Evolutionary conservation across 257 asterid species (phyloP).

Genomic region (Thymus quinquecostatus): DNA sequence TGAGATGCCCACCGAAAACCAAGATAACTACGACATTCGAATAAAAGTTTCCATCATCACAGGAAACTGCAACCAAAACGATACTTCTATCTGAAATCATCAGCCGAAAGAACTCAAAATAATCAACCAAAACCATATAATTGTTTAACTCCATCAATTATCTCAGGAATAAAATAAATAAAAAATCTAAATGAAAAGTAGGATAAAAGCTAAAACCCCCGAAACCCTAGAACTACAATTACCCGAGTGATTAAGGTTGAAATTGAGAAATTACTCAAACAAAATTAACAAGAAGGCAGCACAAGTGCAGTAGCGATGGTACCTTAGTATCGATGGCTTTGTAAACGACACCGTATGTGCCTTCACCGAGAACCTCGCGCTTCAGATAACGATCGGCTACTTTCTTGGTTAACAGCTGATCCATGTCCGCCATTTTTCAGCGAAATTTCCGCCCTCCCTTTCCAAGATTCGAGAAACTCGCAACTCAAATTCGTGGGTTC

Average conservation of each 20-base stretch:
- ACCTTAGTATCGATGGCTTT: constrained; percentile 95
- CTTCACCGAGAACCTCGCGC: constrained; percentile 87
- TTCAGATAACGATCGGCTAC: constrained; percentile 93
- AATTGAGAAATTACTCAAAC: neutral
- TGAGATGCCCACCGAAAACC: constrained; percentile 1
- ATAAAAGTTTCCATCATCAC: constrained; percentile 1
- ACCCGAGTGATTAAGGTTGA: neutral
- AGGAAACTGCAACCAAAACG: constrained; percentile 4
- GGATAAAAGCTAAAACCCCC: neutral
- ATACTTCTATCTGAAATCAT: constrained; percentile 16
- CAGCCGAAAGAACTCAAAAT: constrained; percentile 7
- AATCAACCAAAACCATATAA: neutral
- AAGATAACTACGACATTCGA: neutral
- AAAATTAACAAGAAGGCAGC: neutral
- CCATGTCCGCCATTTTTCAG: constrained; percentile 58
- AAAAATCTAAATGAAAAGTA: neutral
- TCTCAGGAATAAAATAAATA: neutral
- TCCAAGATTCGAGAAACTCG: constrained; percentile 16
- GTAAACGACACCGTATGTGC: constrained; percentile 90
- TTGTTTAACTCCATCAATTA: neutral
- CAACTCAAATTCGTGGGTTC: constrained; percentile 17
- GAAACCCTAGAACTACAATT: constrained; percentile 25
- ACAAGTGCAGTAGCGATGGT: constrained; percentile 9
- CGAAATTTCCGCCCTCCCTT: constrained; percentile 4
- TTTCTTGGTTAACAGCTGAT: constrained; percentile 52